Conservation (phyloP, 2,329 filamentous ascomycete genomes). For the Corniculantispora saksenae region DNA sequence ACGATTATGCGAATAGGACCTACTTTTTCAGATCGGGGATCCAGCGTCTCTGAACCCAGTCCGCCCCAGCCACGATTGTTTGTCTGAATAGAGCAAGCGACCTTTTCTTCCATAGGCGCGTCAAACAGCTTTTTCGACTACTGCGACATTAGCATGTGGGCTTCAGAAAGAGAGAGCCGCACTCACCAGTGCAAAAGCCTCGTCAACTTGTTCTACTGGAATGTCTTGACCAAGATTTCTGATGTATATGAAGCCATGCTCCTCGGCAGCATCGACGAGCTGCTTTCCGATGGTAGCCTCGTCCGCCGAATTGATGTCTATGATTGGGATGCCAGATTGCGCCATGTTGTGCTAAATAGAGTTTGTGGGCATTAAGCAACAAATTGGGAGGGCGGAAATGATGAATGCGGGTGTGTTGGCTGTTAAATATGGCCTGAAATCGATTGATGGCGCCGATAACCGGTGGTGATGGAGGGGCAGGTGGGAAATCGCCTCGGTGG, state of each 20-base stretch:
- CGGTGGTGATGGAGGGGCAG: too few relatives aligned
- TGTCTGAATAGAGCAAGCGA: conserved; percentile 70
- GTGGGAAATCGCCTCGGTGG: too few relatives aligned
- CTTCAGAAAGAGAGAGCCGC: too few relatives aligned
- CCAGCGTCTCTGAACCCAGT: conserved; percentile 85
- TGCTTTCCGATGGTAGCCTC: conserved; percentile 60
- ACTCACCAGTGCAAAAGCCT: conserved; percentile 72
- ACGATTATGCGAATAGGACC: conserved; percentile 24
- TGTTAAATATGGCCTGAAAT: too few relatives aligned
- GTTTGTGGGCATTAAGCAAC: too few relatives aligned
- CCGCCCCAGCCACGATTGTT: conserved; percentile 88
- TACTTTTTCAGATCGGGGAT: conserved; percentile 79
- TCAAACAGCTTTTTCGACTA: conserved; percentile 71
- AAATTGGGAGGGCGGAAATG: too few relatives aligned
- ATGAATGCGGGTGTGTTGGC: too few relatives aligned
- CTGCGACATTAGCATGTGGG: too few relatives aligned
- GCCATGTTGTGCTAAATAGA: not conserved
- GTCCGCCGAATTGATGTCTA: conserved; percentile 71
- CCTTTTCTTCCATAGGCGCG: conserved; percentile 70
- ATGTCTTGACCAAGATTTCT: conserved; percentile 73
- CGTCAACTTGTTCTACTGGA: conserved; percentile 62
- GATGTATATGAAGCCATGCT: conserved; percentile 89
- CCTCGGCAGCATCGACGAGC: conserved; percentile 76
- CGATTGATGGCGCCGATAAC: too few relatives aligned
- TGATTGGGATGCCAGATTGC: conserved; percentile 67